phyloP scores from a whole-genome alignment of 208 protist species.

The Vickermania spadyakhi region DNA sequence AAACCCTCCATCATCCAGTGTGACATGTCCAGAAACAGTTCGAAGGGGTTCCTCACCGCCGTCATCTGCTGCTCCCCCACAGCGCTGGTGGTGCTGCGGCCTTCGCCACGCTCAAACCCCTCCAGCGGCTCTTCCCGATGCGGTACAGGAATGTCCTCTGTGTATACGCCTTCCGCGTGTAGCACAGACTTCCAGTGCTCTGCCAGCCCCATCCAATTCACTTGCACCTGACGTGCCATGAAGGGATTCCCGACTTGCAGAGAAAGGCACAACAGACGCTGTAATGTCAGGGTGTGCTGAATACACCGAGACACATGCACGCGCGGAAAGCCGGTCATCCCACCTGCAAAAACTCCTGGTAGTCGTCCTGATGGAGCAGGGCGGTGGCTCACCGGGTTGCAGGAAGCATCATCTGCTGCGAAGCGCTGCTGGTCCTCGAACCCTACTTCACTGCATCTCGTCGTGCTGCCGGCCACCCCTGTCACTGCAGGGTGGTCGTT shows the following conservation, averaged over 20 bases:
- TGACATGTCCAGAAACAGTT: not conserved
- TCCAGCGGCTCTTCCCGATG: too few species aligned
- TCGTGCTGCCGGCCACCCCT: too few species aligned
- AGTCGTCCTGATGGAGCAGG: not conserved
- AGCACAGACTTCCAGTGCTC: not conserved
- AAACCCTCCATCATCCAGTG: not conserved
- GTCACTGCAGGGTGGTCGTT: not conserved
- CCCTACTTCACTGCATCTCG: too few species aligned
- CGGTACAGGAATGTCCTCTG: too few species aligned
- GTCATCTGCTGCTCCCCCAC: too few species aligned
- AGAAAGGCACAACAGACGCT: slow-evolving; percentile 27
- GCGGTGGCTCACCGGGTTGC: not conserved
- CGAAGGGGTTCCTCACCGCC: too few species aligned
- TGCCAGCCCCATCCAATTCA: slow-evolving; percentile 13
- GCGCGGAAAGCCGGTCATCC: not conserved
- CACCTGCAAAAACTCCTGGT: not conserved
- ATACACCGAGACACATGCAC: slow-evolving; percentile 11
- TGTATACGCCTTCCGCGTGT: too few species aligned
- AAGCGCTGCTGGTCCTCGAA: not conserved
- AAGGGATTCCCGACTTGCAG: slow-evolving; percentile 29
- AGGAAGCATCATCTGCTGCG: not conserved
- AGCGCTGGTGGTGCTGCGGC: not conserved
- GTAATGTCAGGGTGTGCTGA: slow-evolving; percentile 19
- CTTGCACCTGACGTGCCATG: slow-evolving; percentile 23
- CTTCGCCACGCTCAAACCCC: too few species aligned